These are phyloP conservation scores for Fusarium papillatum DNA, from an alignment of 2,329 filamentous ascomycete genomes.

Conservation along the genomic window DNA sequence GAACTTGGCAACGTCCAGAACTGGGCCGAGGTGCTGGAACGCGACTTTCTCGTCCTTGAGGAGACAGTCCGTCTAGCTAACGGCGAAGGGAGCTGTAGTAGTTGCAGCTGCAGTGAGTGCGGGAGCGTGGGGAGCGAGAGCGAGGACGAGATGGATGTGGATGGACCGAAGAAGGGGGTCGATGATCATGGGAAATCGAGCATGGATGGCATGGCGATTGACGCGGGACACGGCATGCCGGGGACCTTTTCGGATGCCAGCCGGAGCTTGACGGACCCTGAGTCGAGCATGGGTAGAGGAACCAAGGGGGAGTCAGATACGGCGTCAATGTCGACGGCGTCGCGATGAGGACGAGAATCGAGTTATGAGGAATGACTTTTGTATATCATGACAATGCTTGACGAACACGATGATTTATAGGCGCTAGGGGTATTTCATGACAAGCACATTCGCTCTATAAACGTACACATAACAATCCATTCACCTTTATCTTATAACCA, in stretches of 20 bases:
- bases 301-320: conserved; percentile 55
- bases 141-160: conserved; percentile 34
- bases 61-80: conserved; percentile 73
- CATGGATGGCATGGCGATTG: conserved; percentile 35
- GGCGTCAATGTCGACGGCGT: conserved; percentile 51
- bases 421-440: not conserved
- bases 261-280: conserved; percentile 52
- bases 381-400: conserved; percentile 8
- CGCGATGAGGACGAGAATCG: conserved; percentile 29
- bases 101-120: conserved; percentile 57
- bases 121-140: conserved; percentile 43
- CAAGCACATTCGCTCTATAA: conserved; percentile 6
- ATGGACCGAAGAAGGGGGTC: conserved; percentile 13
- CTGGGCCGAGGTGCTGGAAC: conserved; percentile 86
- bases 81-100: conserved; percentile 50
- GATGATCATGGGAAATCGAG: conserved; percentile 20
- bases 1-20: conserved; percentile 88
- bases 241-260: conserved; percentile 53
- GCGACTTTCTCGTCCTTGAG: conserved; percentile 74
- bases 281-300: conserved; percentile 50
- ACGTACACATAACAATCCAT: conserved; percentile 9
- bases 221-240: conserved; percentile 36
- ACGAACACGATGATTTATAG: conserved; percentile 9
- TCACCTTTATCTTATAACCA: conserved; percentile 7
- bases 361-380: conserved; percentile 1